Percentiles rank a stretch among this genome's conserved stretches.
phyloP scores from a whole-genome alignment of 2,329 filamentous ascomycete species.

The Raffaelea albimanens region DNA sequence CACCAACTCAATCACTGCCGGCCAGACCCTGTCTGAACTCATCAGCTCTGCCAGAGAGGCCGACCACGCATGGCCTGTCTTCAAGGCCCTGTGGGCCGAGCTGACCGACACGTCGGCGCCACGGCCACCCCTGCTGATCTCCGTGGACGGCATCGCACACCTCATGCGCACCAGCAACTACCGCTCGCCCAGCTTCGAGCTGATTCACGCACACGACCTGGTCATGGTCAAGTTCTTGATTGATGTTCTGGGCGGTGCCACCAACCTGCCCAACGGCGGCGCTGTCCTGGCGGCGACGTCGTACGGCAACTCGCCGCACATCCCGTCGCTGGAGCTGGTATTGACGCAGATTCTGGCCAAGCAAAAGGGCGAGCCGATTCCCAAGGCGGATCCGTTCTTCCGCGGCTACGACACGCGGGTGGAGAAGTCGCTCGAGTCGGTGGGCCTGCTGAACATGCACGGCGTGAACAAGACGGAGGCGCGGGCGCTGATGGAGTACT shows the following conservation, averaged over 20 bases:
- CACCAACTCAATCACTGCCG: constrained; percentile 52
- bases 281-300: constrained; percentile 67
- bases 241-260: constrained; percentile 26
- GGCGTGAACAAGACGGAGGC: constrained; percentile 69
- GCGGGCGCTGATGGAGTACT: constrained; percentile 81
- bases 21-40: constrained; percentile 58
- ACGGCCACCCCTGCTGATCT: constrained; percentile 56
- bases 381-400: constrained; percentile 40
- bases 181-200: constrained; percentile 57
- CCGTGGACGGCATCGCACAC: constrained; percentile 71
- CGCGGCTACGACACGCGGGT: constrained; percentile 48
- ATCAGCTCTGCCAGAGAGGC: constrained; percentile 63
- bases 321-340: constrained; percentile 59
- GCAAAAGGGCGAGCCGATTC: constrained; percentile 13
- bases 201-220: constrained; percentile 81
- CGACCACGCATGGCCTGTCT: constrained; percentile 71
- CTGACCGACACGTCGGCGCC: constrained; percentile 42
- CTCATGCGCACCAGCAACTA: constrained; percentile 75
- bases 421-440: constrained; percentile 40
- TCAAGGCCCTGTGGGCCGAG: constrained; percentile 74
- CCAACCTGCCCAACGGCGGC: constrained; percentile 62
- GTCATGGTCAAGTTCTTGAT: constrained; percentile 66
- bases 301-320: constrained; percentile 56
- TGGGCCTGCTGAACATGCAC: constrained; percentile 46
- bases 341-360: constrained; percentile 46